Base-by-base conservation (phyloP, 176 grass and related monocot species). In the Triticum monococcum region DNA sequence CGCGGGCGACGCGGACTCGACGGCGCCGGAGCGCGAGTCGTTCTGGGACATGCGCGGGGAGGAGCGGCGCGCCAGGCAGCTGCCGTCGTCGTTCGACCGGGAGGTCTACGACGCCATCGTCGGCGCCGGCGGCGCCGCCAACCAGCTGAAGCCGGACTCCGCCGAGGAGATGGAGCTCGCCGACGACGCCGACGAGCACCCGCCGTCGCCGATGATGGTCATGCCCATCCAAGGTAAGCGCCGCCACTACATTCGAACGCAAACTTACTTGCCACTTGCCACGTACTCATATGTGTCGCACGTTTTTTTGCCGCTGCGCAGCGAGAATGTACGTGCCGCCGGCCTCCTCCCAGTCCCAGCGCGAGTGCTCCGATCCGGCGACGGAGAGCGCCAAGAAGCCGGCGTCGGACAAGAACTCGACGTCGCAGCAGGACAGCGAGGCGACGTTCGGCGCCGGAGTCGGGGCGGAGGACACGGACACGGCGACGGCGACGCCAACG, bases 1-100 rank as follows among this genome's bases (percentile, higher is more conserved):
- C 5, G 7, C 54, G 54, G 25, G 8, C 2, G 72, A 46, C 10
- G 18, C 56, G 37, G 54, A 57, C 54, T 8, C 48, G 14, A 0
- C 30, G 31, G 46, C 10, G 62, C 50, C 2, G 69, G 36, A 6
- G 81, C 77, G 41, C 17, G 91, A 84, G 81, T 79, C 88, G 65
- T 93, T 93, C 78, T 93, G 91, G 91, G 91, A 80, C 77, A 93
- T 93, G 91, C 79, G 91, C 77, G 83, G 81, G 13, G 91, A 90
- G 30, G 22, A 82, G 75, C 81, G 85, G 45, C 85, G 88, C 66
- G 82, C 78, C 36, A 84, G 91, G 78, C 84, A 61, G 82, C 85
- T 93, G 56, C 91, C 88, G 1, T 89, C 85, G 30, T 88, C 82
- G 17, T 93, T 90, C 67, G 91, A 93, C 61, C 72, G 85, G 45